A percentile compares a stretch with the other conserved stretches of the same genome.
phyloP scores from a whole-genome alignment of 768 basidiomycete species.

The Tulasnella sp. region DNA sequence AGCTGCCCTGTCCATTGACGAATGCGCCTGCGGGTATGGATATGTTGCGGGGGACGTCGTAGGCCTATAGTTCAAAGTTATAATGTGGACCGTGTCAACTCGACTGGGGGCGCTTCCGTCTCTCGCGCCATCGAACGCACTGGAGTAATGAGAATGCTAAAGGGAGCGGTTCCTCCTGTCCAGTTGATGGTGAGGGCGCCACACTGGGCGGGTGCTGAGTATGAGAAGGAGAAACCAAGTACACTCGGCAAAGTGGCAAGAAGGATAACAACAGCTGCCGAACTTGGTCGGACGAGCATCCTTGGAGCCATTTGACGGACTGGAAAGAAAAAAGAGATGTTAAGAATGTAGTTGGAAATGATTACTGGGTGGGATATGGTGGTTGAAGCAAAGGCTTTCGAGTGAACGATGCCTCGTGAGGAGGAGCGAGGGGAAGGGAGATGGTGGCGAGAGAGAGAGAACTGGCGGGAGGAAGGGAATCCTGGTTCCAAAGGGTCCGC shows the following conservation, averaged over 20 bases:
- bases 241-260: constrained; percentile 9
- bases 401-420: not conserved
- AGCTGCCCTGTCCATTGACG: constrained; percentile 22
- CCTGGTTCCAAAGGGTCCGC: not conserved
- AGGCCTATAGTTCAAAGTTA: constrained; percentile 9
- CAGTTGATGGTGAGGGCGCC: constrained; percentile 25
- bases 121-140: constrained; percentile 19
- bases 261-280: not conserved
- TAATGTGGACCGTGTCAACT: not conserved
- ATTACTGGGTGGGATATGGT: not conserved
- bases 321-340: not conserved
- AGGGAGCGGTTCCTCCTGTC: constrained; percentile 25
- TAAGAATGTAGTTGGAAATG: not conserved
- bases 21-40: constrained; percentile 20
- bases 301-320: not conserved
- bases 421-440: not conserved
- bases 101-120: not conserved
- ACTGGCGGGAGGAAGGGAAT: not conserved
- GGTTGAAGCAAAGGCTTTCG: not conserved
- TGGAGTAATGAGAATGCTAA: constrained; percentile 21
- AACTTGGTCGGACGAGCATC: not conserved
- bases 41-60: constrained; percentile 23
- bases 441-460: not conserved
- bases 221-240: constrained; percentile 27
- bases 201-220: constrained; percentile 28